Conservation (phyloP, 2,329 filamentous ascomycete species). For the Fusarium graminum region DNA sequence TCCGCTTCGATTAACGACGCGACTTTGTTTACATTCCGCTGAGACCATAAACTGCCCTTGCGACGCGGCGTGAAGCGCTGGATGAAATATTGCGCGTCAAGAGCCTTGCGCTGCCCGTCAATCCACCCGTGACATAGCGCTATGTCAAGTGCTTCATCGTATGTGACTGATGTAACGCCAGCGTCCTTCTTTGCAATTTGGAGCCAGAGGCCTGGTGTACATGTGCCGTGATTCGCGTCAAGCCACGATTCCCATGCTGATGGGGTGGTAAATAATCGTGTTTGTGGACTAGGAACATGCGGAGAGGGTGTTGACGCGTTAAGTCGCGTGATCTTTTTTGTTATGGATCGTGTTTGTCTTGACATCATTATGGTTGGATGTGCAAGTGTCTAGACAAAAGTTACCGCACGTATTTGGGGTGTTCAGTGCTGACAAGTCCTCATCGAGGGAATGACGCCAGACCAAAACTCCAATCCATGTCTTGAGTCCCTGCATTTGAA, state of each 20-base stretch:
- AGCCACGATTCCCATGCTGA: constrained; percentile 40
- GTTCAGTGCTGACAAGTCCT: not conserved
- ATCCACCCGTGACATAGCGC: constrained; percentile 75
- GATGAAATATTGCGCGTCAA: constrained; percentile 63
- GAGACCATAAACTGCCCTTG: constrained; percentile 68
- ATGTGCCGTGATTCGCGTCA: constrained; percentile 23
- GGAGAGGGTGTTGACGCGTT: fast-evolving
- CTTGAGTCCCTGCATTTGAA: not conserved
- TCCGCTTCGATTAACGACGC: constrained; percentile 59
- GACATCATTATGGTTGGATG: constrained; percentile 20
- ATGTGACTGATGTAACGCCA: constrained; percentile 59
- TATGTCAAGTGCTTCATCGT: constrained; percentile 66
- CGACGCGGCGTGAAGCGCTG: constrained; percentile 71
- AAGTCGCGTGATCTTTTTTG: constrained; percentile 16
- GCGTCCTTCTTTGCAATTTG: constrained; percentile 63
- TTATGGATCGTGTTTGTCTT: constrained; percentile 35
- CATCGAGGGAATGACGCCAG: constrained; percentile 5
- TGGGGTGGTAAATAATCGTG: constrained; percentile 29
- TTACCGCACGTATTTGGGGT: not conserved
- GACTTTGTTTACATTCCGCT: constrained; percentile 68
- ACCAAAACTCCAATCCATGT: not conserved
- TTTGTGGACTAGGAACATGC: not conserved
- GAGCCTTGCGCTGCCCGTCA: constrained; percentile 64
- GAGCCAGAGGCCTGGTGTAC: constrained; percentile 59
- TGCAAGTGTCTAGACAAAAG: not conserved